Base-by-base conservation (phyloP, 169 alveolate species). In the Eimeria nieschulzi region DNA sequence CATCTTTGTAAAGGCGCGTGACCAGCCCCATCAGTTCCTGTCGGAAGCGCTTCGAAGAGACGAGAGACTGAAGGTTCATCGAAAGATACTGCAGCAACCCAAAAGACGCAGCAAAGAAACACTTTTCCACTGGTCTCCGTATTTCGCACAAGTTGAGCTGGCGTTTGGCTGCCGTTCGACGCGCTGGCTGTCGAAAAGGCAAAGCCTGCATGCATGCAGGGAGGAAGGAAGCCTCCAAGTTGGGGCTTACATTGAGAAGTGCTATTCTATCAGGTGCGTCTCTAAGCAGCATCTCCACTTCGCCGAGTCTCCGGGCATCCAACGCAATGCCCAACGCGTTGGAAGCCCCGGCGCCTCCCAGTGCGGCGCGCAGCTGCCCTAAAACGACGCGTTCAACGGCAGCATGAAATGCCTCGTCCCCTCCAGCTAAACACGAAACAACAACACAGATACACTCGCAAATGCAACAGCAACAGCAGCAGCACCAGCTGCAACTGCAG, bases 271-370 rank as follows among this genome's bases (percentile, higher is more conserved):
- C 64, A 10, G 64, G 56, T n/a, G 80, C 59, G 25, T 79, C 10
- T 80, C n/a, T 23, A 17, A 61, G 46, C 25, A 73, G 15, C 51
- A 19, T 6, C 12, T 46, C 17, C 51, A 90, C 90, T 21, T 56
- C 39, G 73, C 61, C 94, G n/a, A 90, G 59, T 15, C 91, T 8
- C 54, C 91, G 51, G 26, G 94, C 90, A 23, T 90, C 94, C 64
- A 90, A 55, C 39, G 91, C 94, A 26, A 90, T 26, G 53, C 94
- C 94, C 55, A 90, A 66, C 26, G 94, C 94, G 46, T 79, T 39
- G 5, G 15, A 54, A 23, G 78, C 39, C 21, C 68, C 91, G 6
- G 70, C 83, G 55, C 66, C 84, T 71, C 17, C 73, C 63, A n/a
- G 53, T 53, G n/a, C 75, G 9, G 75, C 25, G 55, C 88, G 51